Evolutionary conservation across 352 stramenopile genomes (phyloP).

Genomic region (Phytopythium chamaehyphon): DNA sequence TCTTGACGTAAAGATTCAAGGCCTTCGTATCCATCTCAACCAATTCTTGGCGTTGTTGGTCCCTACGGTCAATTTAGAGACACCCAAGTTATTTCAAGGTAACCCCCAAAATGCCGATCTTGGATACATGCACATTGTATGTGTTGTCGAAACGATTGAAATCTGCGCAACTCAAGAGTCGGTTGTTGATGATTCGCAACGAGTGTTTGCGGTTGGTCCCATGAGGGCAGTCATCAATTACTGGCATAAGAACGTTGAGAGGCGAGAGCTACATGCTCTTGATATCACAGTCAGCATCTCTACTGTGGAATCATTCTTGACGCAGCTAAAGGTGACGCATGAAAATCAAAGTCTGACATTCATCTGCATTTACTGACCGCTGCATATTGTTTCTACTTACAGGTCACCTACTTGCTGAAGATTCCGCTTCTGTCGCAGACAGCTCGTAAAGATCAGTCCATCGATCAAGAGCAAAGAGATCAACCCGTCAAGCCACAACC

Average conservation of each 20-base stretch:
- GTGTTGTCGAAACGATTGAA: background rate
- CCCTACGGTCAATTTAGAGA: slow-evolving; percentile 17
- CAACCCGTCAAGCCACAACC: too few species aligned
- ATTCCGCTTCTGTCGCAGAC: slow-evolving; percentile 14
- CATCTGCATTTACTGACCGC: slow-evolving; percentile 8
- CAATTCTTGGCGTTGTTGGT: slow-evolving; percentile 21
- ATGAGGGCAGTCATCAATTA: slow-evolving; percentile 14
- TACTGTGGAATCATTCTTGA: slow-evolving; percentile 18
- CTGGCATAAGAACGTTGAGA: slow-evolving; percentile 15
- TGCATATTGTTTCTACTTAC: background rate
- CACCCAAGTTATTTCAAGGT: slow-evolving; percentile 10
- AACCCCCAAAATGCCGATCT: background rate
- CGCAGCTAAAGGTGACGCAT: slow-evolving; percentile 27
- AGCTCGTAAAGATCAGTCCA: too few species aligned
- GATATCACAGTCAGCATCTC: slow-evolving; percentile 16
- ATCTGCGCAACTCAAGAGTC: background rate
- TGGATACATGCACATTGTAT: slow-evolving; percentile 1
- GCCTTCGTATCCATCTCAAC: slow-evolving; percentile 23
- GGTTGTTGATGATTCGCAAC: background rate
- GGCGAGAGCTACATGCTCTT: slow-evolving; percentile 12
- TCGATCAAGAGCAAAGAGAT: too few species aligned
- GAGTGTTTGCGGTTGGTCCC: slow-evolving; percentile 13
- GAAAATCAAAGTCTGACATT: background rate
- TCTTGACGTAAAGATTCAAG: slow-evolving; percentile 19
- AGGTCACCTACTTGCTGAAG: slow-evolving; percentile 45